These are phyloP conservation scores for Metschnikowia vanudenii DNA, from an alignment of 805 yeast species.

Conservation along the genomic window DNA sequence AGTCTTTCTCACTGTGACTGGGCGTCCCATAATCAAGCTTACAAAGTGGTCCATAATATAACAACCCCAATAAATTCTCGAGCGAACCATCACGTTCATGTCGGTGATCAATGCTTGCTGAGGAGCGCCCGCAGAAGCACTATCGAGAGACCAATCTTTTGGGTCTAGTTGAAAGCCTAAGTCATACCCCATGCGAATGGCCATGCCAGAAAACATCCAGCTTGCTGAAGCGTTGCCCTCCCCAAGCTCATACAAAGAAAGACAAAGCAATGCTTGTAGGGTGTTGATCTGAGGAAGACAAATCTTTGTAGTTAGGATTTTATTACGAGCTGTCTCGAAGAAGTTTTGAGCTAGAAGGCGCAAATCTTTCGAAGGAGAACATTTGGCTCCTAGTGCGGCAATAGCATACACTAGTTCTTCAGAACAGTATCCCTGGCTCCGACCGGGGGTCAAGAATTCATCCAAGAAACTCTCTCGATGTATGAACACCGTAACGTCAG, in stretches of 20 bases:
- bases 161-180: constrained; percentile 22
- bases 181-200: constrained; percentile 22
- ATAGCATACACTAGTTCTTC: constrained; percentile 21
- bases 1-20: constrained; percentile 20
- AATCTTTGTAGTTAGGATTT: constrained; percentile 15
- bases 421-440: constrained; percentile 18
- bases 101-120: constrained; percentile 11
- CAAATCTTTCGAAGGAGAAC: constrained; percentile 10
- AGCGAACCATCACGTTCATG: constrained; percentile 17
- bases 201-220: constrained; percentile 24
- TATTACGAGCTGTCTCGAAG: constrained; percentile 17
- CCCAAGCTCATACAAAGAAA: constrained; percentile 20
- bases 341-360: constrained; percentile 14
- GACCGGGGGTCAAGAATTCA: constrained; percentile 16
- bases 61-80: constrained; percentile 22
- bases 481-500: constrained; percentile 21
- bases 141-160: constrained; percentile 17
- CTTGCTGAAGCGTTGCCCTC: constrained; percentile 22
- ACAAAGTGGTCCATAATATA: constrained; percentile 20
- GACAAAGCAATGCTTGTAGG: constrained; percentile 20
- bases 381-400: constrained; percentile 22
- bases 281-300: constrained; percentile 19
- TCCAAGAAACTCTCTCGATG: constrained; percentile 21
- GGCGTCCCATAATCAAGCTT: constrained; percentile 22
- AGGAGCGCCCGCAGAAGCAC: constrained; percentile 1